phyloP scores from a whole-genome alignment of 129 eudicot species.

The Logfia minima region DNA sequence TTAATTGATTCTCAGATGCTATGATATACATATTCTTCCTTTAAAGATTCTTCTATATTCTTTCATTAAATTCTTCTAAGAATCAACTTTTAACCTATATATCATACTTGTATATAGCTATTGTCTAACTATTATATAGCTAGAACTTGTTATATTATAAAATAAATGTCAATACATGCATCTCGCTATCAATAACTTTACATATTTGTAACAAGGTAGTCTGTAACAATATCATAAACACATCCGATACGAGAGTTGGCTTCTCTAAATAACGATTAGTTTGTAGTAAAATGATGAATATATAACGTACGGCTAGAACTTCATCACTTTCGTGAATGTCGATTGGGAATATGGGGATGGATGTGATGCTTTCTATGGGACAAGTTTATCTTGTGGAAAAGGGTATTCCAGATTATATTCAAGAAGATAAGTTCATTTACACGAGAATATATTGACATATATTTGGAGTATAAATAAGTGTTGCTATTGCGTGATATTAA shows the following conservation, averaged over 20 bases:
- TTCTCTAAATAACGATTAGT: no score
- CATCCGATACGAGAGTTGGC: no score
- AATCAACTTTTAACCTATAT: neutral
- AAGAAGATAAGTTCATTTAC: neutral
- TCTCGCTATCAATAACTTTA: no score
- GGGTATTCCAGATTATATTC: neutral
- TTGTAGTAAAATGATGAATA: no score
- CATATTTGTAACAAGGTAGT: no score
- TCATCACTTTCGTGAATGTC: neutral
- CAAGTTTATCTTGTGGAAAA: neutral
- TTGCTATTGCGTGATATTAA: neutral
- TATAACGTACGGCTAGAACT: no score
- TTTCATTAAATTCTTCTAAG: neutral
- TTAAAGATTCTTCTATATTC: slow-evolving; percentile 20
- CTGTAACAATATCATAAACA: no score
- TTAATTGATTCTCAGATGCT: slow-evolving; percentile 29
- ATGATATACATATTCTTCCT: slow-evolving; percentile 25
- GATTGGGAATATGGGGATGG: neutral
- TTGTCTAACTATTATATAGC: neutral
- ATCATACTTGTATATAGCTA: neutral
- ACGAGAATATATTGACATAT: neutral
- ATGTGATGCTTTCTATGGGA: neutral
- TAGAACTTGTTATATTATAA: no score
- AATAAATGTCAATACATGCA: no score
- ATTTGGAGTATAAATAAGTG: neutral